These are phyloP conservation scores for Mycosphaerelloides madeirae DNA, from an alignment of 2,329 filamentous ascomycete species.

Conservation along the genomic window DNA sequence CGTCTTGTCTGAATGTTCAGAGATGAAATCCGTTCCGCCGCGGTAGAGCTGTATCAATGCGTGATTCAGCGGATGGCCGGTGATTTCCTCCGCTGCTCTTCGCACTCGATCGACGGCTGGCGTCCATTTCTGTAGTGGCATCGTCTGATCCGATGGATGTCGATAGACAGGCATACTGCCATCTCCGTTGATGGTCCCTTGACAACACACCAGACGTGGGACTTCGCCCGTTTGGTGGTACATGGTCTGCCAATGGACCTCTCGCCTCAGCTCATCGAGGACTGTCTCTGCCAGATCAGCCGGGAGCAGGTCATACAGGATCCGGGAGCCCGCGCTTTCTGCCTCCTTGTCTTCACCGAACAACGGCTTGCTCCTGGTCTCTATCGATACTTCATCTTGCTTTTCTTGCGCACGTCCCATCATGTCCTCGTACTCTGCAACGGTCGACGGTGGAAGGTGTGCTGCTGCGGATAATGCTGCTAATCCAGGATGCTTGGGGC, in stretches of 20 bases:
- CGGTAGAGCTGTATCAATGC: slow-evolving; percentile 90
- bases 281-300: slow-evolving; percentile 46
- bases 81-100: slow-evolving; percentile 60
- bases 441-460: slow-evolving; percentile 4
- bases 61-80: slow-evolving; percentile 83
- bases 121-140: slow-evolving; percentile 71
- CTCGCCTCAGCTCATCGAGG: slow-evolving; percentile 66
- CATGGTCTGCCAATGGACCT: slow-evolving; percentile 89
- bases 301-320: slow-evolving; percentile 67
- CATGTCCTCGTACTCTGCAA: slow-evolving; percentile 13
- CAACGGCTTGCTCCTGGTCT: slow-evolving; percentile 13
- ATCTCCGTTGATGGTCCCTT: slow-evolving; percentile 70
- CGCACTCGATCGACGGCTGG: slow-evolving; percentile 66
- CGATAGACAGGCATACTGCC: slow-evolving; percentile 86
- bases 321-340: slow-evolving; percentile 66
- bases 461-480: slow-evolving; percentile 8
- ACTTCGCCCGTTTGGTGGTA: slow-evolving; percentile 87
- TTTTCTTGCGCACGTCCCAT: slow-evolving; percentile 6
- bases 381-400: background rate
- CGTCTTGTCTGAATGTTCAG: slow-evolving; percentile 95
- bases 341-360: slow-evolving; percentile 25
- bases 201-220: slow-evolving; percentile 83
- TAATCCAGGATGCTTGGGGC: slow-evolving; percentile 8
- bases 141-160: slow-evolving; percentile 84
- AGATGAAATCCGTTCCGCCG: slow-evolving; percentile 84